Evolutionary conservation across 148 eudicot species (phyloP).

Genomic region (Talinum fruticosum): DNA sequence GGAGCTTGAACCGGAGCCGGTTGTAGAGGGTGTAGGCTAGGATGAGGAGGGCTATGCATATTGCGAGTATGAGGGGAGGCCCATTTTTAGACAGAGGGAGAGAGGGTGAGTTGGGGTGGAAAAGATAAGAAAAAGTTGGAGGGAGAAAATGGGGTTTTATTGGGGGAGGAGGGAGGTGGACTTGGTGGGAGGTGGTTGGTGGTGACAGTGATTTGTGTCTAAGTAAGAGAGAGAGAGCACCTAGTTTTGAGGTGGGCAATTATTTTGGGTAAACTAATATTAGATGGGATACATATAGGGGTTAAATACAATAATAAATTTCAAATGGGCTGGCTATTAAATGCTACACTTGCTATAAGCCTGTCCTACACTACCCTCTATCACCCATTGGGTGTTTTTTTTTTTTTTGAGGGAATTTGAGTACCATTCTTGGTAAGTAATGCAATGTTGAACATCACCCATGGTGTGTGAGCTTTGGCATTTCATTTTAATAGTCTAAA

Average conservation of each 20-base stretch:
- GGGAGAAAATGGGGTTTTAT: background rate
- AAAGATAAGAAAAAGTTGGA: background rate
- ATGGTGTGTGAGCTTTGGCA: too few relatives aligned
- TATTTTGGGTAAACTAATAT: conserved; percentile 1
- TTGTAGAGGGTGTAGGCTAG: conserved; percentile 33
- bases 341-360: too few relatives aligned
- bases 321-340: too few relatives aligned
- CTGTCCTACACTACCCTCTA: too few relatives aligned
- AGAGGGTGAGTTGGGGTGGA: background rate
- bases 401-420: too few relatives aligned
- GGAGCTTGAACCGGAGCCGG: conserved; percentile 53
- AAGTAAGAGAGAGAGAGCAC: background rate
- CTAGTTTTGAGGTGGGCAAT: conserved; percentile 7
- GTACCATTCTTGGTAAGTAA: too few relatives aligned
- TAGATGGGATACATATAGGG: background rate
- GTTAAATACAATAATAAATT: too few relatives aligned
- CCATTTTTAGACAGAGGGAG: conserved; percentile 27
- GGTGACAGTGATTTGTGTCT: background rate
- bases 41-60: conserved; percentile 22
- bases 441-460: too few relatives aligned
- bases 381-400: too few relatives aligned
- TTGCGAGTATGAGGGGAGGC: conserved; percentile 23
- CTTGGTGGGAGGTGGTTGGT: background rate
- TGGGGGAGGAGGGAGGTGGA: background rate
- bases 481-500: too few relatives aligned